Conservation (phyloP, 805 yeast genomes). For the Jamesozyma hellenica region DNA sequence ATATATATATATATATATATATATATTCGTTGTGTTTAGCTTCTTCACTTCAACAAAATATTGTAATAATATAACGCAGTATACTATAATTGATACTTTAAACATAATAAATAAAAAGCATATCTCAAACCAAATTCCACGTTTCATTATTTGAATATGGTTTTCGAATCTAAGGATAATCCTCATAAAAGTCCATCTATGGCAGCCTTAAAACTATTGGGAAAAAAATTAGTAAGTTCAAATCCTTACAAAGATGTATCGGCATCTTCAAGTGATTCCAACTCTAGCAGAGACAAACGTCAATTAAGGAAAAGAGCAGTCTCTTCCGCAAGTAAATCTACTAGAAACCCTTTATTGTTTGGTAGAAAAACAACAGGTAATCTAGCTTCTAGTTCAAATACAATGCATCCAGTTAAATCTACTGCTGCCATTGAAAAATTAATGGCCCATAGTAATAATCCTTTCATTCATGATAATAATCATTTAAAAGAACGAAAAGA, state of each 20-base stretch:
- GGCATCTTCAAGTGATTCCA: background rate
- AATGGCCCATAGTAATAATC: constrained; percentile 25
- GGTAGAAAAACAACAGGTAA: constrained; percentile 6
- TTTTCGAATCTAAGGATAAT: background rate
- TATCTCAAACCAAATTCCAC: too few relatives aligned
- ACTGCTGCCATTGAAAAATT: constrained; percentile 20
- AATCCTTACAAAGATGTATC: constrained; percentile 4
- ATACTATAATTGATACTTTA: too few relatives aligned
- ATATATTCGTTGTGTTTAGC: too few relatives aligned
- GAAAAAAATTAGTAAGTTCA: constrained; percentile 9
- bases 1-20: too few relatives aligned
- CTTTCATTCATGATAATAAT: constrained; percentile 23
- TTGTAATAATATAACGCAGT: too few relatives aligned
- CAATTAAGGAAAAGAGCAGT: constrained; percentile 8
- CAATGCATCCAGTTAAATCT: constrained; percentile 13
- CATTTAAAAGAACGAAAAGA: background rate
- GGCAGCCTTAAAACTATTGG: constrained; percentile 8
- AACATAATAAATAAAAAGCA: too few relatives aligned
- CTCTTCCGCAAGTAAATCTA: constrained; percentile 4
- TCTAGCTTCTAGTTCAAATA: background rate
- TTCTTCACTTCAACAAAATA: too few relatives aligned
- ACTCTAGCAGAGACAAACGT: constrained; percentile 4
- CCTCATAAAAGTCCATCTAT: constrained; percentile 6
- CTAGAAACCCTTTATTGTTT: constrained; percentile 20
- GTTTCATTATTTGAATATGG: constrained; percentile 1